A percentile compares a stretch with the other conserved stretches of the same genome.
Evolutionary conservation across 805 yeast species (phyloP).

Genomic region (Pichia exigua): DNA sequence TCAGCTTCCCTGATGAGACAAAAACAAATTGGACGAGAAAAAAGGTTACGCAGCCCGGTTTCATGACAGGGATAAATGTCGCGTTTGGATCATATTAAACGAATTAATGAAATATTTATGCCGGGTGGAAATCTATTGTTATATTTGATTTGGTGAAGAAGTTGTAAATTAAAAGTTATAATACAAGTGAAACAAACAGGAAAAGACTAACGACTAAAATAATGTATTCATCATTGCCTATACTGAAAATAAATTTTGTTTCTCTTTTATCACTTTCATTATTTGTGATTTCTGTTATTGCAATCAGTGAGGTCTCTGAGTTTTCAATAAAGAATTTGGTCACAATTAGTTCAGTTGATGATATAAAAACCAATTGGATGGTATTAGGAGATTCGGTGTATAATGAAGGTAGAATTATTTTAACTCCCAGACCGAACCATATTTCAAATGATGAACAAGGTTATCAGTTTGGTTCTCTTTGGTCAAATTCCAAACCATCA

Average conservation of each 20-base stretch:
- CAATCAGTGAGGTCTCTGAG: conserved; percentile 1
- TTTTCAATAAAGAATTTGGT: conserved; percentile 24
- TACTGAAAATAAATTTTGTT: neutral
- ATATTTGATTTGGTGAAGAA: neutral
- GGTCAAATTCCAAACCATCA: conserved; percentile 28
- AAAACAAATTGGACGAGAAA: neutral
- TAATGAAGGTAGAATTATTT: conserved; percentile 45
- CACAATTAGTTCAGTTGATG: conserved; percentile 15
- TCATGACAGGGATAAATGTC: neutral
- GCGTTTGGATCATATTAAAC: neutral
- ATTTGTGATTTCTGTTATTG: neutral
- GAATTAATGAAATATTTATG: neutral
- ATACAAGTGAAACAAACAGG: neutral
- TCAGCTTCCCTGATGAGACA: neutral
- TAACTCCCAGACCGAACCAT: conserved; percentile 36
- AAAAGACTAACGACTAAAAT: too few species aligned
- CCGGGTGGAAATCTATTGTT: neutral
- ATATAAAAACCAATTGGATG: conserved; percentile 40
- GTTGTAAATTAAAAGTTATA: neutral
- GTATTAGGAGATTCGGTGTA: conserved; percentile 32
- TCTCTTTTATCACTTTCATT: neutral
- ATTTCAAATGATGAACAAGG: conserved; percentile 19
- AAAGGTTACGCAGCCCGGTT: neutral
- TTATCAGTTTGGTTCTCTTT: conserved; percentile 24
- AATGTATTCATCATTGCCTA: neutral